Conservation (phyloP, 2,329 filamentous ascomycete species). For the Ustulina deusta region DNA sequence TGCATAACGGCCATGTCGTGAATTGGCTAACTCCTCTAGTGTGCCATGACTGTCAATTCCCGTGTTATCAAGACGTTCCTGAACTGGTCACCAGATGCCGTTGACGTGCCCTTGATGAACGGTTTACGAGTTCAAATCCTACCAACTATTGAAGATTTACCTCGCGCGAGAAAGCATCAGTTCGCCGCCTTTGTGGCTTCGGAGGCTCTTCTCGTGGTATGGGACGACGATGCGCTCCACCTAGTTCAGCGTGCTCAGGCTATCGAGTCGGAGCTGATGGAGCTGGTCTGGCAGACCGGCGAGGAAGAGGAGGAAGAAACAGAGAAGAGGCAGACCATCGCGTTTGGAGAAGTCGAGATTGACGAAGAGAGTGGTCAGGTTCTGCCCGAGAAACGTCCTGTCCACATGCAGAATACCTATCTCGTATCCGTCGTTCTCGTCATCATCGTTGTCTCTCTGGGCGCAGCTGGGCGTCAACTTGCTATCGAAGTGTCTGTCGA, state of each 20-base stretch:
- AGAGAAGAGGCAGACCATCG: conserved; percentile 61
- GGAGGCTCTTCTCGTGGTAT: conserved; percentile 78
- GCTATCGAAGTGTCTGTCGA: conserved; percentile 77
- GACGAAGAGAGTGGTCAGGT: conserved; percentile 79
- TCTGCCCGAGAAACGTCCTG: conserved; percentile 72
- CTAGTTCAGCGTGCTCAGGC: conserved; percentile 75
- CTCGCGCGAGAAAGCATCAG: conserved; percentile 79
- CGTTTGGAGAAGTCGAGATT: conserved; percentile 66
- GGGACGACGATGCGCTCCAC: conserved; percentile 83
- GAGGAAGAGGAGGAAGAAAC: conserved; percentile 65
- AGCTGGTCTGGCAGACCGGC: conserved; percentile 77
- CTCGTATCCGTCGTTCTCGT: conserved; percentile 75
- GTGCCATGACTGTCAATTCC: conserved; percentile 84
- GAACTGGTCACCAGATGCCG: conserved; percentile 76
- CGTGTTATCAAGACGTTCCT: conserved; percentile 83
- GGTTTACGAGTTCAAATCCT: conserved; percentile 82
- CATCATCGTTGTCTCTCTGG: conserved; percentile 74
- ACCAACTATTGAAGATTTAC: conserved; percentile 76
- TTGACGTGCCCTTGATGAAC: conserved; percentile 81
- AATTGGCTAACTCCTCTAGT: conserved; percentile 57
- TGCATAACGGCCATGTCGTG: background rate
- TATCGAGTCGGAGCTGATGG: conserved; percentile 82
- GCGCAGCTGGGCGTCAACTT: conserved; percentile 76
- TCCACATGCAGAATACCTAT: conserved; percentile 77
- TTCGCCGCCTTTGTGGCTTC: conserved; percentile 83